Evolutionary conservation across 805 yeast species (phyloP).

Genomic region (Saturnispora ahearnii): DNA sequence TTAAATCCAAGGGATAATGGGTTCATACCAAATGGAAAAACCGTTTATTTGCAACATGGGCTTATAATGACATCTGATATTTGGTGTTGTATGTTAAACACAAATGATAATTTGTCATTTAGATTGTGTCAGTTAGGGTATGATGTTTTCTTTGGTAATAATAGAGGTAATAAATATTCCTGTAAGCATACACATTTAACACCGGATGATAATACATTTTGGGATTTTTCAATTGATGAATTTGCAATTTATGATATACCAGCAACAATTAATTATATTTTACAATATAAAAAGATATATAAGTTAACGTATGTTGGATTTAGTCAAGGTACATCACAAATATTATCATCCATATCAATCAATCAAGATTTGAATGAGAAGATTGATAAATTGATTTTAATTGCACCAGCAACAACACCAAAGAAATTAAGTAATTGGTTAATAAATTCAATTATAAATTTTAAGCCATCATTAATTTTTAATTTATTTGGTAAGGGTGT

Average conservation of each 20-base stretch:
- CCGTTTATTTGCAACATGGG: conserved; percentile 87
- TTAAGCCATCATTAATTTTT: conserved; percentile 68
- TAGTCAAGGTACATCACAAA: conserved; percentile 93
- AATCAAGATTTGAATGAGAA: conserved; percentile 58
- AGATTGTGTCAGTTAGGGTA: conserved; percentile 70
- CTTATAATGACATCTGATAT: conserved; percentile 81
- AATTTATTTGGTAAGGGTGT: conserved; percentile 67
- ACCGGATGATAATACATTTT: conserved; percentile 42
- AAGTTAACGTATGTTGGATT: conserved; percentile 74
- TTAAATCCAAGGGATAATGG: conserved; percentile 34
- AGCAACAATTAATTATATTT: conserved; percentile 65
- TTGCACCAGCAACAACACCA: conserved; percentile 93
- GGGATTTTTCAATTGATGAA: conserved; percentile 92
- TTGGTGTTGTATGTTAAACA: conserved; percentile 36
- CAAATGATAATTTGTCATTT: conserved; percentile 55
- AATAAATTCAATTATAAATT: conserved; percentile 65
- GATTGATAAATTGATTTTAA: conserved; percentile 40
- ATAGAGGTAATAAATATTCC: conserved; percentile 88
- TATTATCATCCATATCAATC: conserved; percentile 72
- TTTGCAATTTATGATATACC: conserved; percentile 91
- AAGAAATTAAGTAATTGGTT: conserved; percentile 70
- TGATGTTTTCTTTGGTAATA: conserved; percentile 93
- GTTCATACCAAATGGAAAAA: conserved; percentile 31
- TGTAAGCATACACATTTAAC: conserved; percentile 55
- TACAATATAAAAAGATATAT: conserved; percentile 38